phyloP scores from a whole-genome alignment of 2,329 filamentous ascomycete genomes.

The Penicillium nordicum region DNA sequence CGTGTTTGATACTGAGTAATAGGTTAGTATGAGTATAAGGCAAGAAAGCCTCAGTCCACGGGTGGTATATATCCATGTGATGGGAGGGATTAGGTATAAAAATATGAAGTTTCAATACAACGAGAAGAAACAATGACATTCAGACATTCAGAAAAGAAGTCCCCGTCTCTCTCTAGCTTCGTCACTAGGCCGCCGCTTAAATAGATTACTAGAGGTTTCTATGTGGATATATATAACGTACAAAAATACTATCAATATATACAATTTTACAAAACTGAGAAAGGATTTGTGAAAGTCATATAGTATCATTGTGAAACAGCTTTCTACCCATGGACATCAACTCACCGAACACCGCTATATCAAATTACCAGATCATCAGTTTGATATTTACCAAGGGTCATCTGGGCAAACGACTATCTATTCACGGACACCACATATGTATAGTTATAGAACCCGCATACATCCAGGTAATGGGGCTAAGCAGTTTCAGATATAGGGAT shows the following conservation, averaged over 20 bases:
- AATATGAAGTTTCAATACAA: not conserved
- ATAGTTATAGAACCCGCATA: fast-evolving
- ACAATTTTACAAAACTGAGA: not conserved
- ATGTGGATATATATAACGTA: not conserved
- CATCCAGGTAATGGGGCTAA: not conserved
- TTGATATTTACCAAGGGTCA: no score
- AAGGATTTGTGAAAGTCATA: not conserved
- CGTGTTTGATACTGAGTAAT: not conserved
- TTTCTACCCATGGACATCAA: not conserved
- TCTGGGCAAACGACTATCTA: not conserved
- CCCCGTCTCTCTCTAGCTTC: not conserved
- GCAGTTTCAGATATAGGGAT: not conserved
- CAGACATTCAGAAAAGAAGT: not conserved
- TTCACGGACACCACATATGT: not conserved
- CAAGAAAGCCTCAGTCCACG: not conserved
- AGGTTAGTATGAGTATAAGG: not conserved
- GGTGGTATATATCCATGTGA: not conserved
- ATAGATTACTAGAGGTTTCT: not conserved
- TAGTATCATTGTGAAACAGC: not conserved
- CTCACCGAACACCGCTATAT: no score
- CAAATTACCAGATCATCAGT: not conserved
- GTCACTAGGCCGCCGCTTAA: not conserved
- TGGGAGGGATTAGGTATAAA: not conserved
- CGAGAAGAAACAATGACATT: not conserved
- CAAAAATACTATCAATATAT: not conserved